Percentiles rank a stretch among this genome's conserved stretches.
phyloP scores from a whole-genome alignment of 768 basidiomycete genomes.

The Hygrocybe coccinea region DNA sequence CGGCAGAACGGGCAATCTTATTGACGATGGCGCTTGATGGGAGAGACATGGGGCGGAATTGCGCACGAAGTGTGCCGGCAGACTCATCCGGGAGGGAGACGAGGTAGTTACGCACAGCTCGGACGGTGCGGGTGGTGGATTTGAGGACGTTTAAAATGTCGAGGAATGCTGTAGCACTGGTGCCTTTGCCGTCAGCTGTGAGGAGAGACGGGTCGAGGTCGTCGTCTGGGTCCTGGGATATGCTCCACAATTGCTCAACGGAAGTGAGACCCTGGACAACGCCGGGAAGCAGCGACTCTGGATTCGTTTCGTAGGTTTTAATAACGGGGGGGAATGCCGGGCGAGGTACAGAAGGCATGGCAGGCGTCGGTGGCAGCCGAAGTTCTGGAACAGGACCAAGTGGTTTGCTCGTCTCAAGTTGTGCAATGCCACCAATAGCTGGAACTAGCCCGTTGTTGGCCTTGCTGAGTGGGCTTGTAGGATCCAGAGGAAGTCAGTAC shows the following conservation, averaged over 20 bases:
- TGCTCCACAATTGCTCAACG: slow-evolving; percentile 60
- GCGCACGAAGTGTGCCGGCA: slow-evolving; percentile 46
- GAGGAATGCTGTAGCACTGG: slow-evolving; percentile 17
- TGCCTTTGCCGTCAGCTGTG: not conserved
- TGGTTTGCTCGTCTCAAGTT: slow-evolving; percentile 39
- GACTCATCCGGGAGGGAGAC: slow-evolving; percentile 77
- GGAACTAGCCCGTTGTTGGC: slow-evolving; percentile 63
- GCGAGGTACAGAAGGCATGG: slow-evolving; percentile 41
- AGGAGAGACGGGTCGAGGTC: slow-evolving; percentile 16
- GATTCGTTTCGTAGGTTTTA: slow-evolving; percentile 68
- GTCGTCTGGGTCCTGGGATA: slow-evolving; percentile 30
- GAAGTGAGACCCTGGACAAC: slow-evolving; percentile 69
- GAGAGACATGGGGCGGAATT: slow-evolving; percentile 54
- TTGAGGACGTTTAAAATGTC: slow-evolving; percentile 72
- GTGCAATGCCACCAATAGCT: slow-evolving; percentile 58
- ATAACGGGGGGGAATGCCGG: slow-evolving; percentile 50
- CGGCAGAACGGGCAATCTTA: slow-evolving; percentile 29
- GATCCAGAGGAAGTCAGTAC: slow-evolving; percentile 6
- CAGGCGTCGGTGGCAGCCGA: slow-evolving; percentile 68
- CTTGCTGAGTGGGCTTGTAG: slow-evolving; percentile 42
- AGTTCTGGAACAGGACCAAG: slow-evolving; percentile 44
- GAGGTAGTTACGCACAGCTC: slow-evolving; percentile 79
- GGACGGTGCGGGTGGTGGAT: slow-evolving; percentile 73
- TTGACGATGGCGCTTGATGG: slow-evolving; percentile 18
- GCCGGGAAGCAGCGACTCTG: slow-evolving; percentile 69